Evolutionary conservation across 192 early-diverging fungal species (phyloP).

Genomic region (Rhizophagus prolifer): DNA sequence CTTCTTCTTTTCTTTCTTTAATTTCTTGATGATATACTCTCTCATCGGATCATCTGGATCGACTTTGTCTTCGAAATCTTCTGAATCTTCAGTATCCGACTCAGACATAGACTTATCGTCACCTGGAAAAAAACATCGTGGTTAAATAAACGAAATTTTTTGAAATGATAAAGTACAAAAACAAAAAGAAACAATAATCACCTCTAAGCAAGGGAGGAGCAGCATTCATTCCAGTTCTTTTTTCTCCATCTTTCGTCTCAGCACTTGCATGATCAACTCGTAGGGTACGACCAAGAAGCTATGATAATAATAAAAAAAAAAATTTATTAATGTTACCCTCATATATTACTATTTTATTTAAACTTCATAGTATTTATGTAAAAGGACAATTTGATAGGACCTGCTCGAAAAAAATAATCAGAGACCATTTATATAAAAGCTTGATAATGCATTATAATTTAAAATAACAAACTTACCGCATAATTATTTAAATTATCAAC

Average conservation of each 20-base stretch:
- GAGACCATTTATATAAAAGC: neutral
- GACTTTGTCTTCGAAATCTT: conserved; percentile 50
- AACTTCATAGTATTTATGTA: neutral
- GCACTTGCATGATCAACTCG: conserved; percentile 71
- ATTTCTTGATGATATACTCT: conserved; percentile 62
- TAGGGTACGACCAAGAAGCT: conserved; percentile 54
- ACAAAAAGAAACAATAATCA: neutral
- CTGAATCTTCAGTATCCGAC: conserved; percentile 34
- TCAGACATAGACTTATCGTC: conserved; percentile 25
- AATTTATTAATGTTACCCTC: neutral
- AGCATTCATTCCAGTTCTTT: conserved; percentile 52
- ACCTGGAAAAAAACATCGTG: neutral
- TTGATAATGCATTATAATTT: neutral
- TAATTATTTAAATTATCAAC: conserved; percentile 95
- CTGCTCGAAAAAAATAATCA: neutral
- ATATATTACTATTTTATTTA: neutral
- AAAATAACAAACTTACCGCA: conserved; percentile 38
- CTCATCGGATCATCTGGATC: conserved; percentile 77
- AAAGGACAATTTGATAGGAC: neutral
- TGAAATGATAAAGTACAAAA: too few species aligned
- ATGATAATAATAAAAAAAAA: conserved; percentile 21
- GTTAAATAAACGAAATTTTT: too few species aligned
- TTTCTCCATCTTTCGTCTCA: conserved; percentile 31
- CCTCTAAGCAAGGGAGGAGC: conserved; percentile 44
- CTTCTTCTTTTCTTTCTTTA: conserved; percentile 51